Evolutionary conservation across 2,329 filamentous ascomycete genomes (phyloP).

Genomic region (Xylariomycetidae sp.): DNA sequence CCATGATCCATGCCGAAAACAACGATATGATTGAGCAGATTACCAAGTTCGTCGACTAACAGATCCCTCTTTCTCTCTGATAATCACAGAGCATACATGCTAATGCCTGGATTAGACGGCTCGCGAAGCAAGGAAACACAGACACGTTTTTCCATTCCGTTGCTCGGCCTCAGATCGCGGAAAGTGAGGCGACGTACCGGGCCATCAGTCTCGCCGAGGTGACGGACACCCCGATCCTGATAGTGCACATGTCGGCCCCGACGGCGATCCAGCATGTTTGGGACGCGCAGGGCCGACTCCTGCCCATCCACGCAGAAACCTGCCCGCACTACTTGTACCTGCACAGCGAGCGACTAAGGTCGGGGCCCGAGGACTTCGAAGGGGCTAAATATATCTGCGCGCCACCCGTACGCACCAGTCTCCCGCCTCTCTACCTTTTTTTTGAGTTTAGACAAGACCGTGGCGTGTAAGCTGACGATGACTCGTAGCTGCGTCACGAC

Average conservation of each 20-base stretch:
- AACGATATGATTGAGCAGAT: conserved; percentile 40
- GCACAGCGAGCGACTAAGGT: conserved; percentile 35
- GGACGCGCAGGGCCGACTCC: conserved; percentile 42
- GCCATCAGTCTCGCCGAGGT: conserved; percentile 45
- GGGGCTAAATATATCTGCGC: conserved; percentile 52
- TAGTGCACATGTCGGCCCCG: conserved; percentile 48
- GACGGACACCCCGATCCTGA: conserved; percentile 45
- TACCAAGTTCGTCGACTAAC: conserved; percentile 30
- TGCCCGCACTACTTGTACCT: conserved; percentile 56
- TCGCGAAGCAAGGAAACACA: conserved; percentile 8
- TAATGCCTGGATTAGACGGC: no score
- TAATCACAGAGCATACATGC: no score
- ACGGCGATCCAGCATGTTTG: conserved; percentile 44
- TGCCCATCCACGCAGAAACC: conserved; percentile 53
- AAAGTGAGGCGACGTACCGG: conserved; percentile 46
- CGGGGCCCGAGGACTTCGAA: conserved; percentile 32
- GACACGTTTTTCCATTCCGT: conserved; percentile 40
- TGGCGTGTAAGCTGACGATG: no score
- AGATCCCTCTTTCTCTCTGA: no score
- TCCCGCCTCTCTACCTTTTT: no score
- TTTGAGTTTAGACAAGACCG: no score
- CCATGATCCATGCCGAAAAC: conserved; percentile 46
- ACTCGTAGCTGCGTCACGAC: conserved; percentile 33
- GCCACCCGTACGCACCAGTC: conserved; percentile 35
- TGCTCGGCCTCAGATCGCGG: conserved; percentile 39